Percentiles rank a stretch among this genome's conserved stretches.
These are phyloP conservation scores for Aphanomyces stellatus DNA, from an alignment of 352 stramenopile genomes.

Conservation along the genomic window DNA sequence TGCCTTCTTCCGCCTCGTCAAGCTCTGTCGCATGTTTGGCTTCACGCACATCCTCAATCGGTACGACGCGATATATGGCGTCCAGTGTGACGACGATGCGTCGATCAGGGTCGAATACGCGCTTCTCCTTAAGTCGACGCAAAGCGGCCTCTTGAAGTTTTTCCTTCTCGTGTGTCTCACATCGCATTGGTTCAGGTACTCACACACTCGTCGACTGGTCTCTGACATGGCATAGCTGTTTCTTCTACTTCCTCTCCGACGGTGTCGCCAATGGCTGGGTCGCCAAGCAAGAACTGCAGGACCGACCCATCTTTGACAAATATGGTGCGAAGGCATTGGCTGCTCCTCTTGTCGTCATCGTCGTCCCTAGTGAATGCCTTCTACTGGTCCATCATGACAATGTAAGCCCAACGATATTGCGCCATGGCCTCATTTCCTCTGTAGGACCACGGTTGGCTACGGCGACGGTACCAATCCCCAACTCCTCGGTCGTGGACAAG, in stretches of 20 bases:
- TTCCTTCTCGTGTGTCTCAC: conserved; percentile 68
- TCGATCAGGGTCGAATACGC: conserved; percentile 49
- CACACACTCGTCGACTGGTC: background rate
- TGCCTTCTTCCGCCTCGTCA: conserved; percentile 51
- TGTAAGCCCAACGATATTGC: conserved; percentile 26
- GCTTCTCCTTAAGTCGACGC: conserved; percentile 56
- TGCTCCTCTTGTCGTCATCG: background rate
- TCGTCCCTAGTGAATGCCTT: conserved; percentile 35
- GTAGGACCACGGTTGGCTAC: conserved; percentile 63
- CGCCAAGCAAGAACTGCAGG: conserved; percentile 25
- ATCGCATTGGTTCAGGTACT: conserved; percentile 53
- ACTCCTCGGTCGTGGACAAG: background rate
- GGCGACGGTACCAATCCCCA: conserved; percentile 26
- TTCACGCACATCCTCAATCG: conserved; percentile 65
- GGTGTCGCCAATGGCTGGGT: conserved; percentile 47
- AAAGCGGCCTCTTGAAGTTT: conserved; percentile 74
- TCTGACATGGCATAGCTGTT: conserved; percentile 29
- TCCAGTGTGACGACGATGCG: background rate
- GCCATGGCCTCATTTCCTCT: background rate
- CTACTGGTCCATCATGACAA: conserved; percentile 76
- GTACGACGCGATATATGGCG: conserved; percentile 8
- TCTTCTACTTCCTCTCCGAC: conserved; percentile 52
- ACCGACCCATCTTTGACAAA: conserved; percentile 39
- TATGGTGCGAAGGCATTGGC: conserved; percentile 22
- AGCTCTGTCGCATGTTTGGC: conserved; percentile 55